phyloP scores from a whole-genome alignment of 73 alveolate species.

The Paramecium biaurelia region DNA sequence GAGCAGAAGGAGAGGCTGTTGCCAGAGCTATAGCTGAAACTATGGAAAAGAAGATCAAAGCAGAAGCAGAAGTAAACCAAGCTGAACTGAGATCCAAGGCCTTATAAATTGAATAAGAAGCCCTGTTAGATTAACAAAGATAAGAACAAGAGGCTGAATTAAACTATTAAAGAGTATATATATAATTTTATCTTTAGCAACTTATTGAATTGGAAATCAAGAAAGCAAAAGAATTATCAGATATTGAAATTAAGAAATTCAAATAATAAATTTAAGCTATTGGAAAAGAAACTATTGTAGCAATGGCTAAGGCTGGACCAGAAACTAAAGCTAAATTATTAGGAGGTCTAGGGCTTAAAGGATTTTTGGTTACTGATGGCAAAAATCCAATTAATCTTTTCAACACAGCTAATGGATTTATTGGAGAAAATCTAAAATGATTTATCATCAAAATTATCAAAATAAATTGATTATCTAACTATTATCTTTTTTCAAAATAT shows the following conservation, averaged over 20 bases:
- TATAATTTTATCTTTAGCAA: neutral
- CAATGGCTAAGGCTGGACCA: conserved; percentile 89
- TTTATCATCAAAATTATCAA: neutral
- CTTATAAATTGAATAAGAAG: neutral
- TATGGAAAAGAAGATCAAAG: conserved; percentile 1
- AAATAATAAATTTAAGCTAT: conserved; percentile 71
- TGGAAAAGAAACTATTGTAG: conserved; percentile 80
- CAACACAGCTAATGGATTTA: conserved; percentile 78
- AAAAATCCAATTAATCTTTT: conserved; percentile 84
- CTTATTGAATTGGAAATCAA: conserved; percentile 76
- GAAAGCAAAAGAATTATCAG: conserved; percentile 72
- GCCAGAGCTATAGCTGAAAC: conserved; percentile 47
- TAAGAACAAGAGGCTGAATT: conserved; percentile 17
- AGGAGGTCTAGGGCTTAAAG: conserved; percentile 78
- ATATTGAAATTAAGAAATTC: conserved; percentile 77
- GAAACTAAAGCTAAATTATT: conserved; percentile 83
- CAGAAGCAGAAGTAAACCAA: conserved; percentile 18
- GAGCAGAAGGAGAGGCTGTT: conserved; percentile 56
- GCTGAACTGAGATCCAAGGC: conserved; percentile 19
- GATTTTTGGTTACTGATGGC: conserved; percentile 83
- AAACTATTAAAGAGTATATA: neutral
- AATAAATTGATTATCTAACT: too few species aligned
- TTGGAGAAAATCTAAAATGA: conserved; percentile 40
- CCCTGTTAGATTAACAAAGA: neutral
- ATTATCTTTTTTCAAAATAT: neutral